Base-by-base conservation (phyloP, 805 yeast species). In the Vanderwaltozyma polyspora region DNA sequence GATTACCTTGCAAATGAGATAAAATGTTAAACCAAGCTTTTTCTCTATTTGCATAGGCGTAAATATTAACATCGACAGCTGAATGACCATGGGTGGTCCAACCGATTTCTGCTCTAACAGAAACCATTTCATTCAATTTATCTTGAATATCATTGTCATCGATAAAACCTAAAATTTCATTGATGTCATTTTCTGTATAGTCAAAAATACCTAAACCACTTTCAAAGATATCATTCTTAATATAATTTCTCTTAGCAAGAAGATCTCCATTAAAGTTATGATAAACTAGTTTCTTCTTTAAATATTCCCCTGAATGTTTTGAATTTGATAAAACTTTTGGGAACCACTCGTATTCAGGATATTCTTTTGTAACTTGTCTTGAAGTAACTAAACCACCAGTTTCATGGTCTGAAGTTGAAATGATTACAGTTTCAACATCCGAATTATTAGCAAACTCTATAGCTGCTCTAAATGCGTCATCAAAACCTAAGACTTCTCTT, bases 61-160 rank as follows among this genome's bases (percentile, higher is more conserved):
- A 87, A 32, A 89, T 81, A 51, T 89, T 87, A 25, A 87, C 95
- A 58, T 87, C 97, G 12, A 87, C 95, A 0, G 95, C 95, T 15
- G 94, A 78, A 57, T 87, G 97, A 21, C 96, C 97, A 50, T 85
- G 94, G 0, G 96, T 87, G 8, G 94, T 69, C 95, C 95, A 87
- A n/a, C 95, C 96, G 13, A 85, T 74, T 57, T 81, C 81, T 0
- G 96, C 85, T 43, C 94, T 72, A n/a, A 60, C 49, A 1, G 94
- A 80, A 9, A 85, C 70, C 70, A 87, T 70, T 36, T 76, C 67
- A 49, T 82, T 79, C 37, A 85, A 57, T 26, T 66, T 60, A 40
- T 74, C 74, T 39, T 55, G 61, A 13, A 56, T 34, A 9, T 39
- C 42, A 32, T 43, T 45, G 2, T 66, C 50, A 27, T 51, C 45